Evolutionary conservation across 2,329 filamentous ascomycete genomes (phyloP).

Genomic region (Arthrobotrys sphaeroides): DNA sequence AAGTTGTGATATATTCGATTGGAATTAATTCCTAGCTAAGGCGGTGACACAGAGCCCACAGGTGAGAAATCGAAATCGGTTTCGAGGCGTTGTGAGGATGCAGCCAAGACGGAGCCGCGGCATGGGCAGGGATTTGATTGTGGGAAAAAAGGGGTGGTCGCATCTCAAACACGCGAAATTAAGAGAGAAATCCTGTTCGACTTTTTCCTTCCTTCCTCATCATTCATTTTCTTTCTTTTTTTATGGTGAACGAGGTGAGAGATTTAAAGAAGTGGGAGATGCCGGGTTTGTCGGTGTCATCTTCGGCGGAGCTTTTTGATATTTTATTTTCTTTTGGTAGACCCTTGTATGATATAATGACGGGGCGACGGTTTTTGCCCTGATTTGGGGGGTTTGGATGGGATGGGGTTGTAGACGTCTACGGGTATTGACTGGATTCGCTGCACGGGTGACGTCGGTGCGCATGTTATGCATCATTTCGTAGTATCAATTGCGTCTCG

Average conservation of each 20-base stretch:
- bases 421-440: not conserved
- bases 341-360: not conserved
- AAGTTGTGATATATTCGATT: too few relatives aligned
- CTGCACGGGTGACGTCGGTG: conserved; percentile 9
- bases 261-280: not conserved
- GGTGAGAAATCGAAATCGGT: too few relatives aligned
- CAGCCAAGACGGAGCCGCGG: conserved; percentile 35
- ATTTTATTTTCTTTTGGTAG: too few relatives aligned
- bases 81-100: too few relatives aligned
- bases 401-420: not conserved
- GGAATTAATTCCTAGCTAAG: too few relatives aligned
- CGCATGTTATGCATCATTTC: not conserved
- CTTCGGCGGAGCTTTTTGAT: conserved; percentile 7
- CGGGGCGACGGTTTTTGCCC: not conserved
- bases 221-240: conserved; percentile 3
- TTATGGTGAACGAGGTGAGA: not conserved
- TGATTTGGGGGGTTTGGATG: not conserved
- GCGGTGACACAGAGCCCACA: too few relatives aligned
- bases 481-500: not conserved
- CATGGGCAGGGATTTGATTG: conserved; percentile 12
- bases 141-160: conserved; percentile 25
- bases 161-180: conserved; percentile 52
- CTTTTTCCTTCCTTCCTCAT: not conserved
- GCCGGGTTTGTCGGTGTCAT: not conserved
- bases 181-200: conserved; percentile 24